Base-by-base conservation (phyloP, 164 flowering plant genomes). In the Litsea cubeba region DNA sequence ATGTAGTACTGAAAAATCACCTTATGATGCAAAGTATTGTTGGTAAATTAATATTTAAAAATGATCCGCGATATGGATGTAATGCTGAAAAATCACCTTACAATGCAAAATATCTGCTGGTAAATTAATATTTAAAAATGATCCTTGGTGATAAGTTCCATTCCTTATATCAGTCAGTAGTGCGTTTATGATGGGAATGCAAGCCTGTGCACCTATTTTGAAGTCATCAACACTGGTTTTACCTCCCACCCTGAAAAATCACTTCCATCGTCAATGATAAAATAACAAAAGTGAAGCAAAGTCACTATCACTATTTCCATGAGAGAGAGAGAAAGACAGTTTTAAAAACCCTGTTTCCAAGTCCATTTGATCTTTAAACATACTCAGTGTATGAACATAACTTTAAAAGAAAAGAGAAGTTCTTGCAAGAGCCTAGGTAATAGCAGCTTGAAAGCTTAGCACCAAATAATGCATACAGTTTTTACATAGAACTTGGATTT, bases 11-110 rank as follows among this genome's bases (percentile, higher is more conserved):
- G 20, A 49, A 22, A 30, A 50, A 25, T 73, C 30, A 73, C 75
- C 69, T 73, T 65, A 50, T 73, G 60, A 49, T 17, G 63, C 11
- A 25, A 35, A 24, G 50, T 25, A 73, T 70, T 46, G 75, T 50
- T 68, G 99, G 99, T 50, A 93, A 79, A 82, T 93, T 94, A 24
- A 95, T 76, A 79, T 92, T 95, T 76, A 92, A 68, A 79, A 95
- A 92, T 73, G 89, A 88, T 65, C 80, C 81, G 35, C 17, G 60
- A 54, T 54, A 54, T 17, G 28, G n/a, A 64, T 10, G 26, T 14
- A 15, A 30, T 3, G 6, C 20, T 22, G n/a, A 49, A 23, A 40
- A 50, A 26, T 73, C 32, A 73, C 75, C 70, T 73, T 73, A 26
- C 51, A 46, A 49, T 25, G 63, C 28, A 18, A 35, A 63, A 65